phyloP scores from a whole-genome alignment of 2,329 filamentous ascomycete genomes.

The Mariannaea sp. region DNA sequence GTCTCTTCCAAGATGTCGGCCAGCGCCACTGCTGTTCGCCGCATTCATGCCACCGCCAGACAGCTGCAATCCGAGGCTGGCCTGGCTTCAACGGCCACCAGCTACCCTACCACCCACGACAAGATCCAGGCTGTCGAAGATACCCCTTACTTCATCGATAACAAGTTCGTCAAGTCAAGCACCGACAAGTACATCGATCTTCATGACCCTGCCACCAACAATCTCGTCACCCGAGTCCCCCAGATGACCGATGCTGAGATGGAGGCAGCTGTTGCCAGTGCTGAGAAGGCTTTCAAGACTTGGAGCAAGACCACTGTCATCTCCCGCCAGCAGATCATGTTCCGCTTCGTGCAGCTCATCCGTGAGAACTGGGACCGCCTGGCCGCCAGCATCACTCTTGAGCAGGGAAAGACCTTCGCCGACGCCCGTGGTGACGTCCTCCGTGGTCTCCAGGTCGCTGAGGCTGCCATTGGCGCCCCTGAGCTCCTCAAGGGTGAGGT shows the following conservation, averaged over 20 bases:
- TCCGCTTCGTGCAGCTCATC: slow-evolving; percentile 80
- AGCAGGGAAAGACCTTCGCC: slow-evolving; percentile 87
- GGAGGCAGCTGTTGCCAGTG: slow-evolving; percentile 74
- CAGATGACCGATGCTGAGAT: slow-evolving; percentile 81
- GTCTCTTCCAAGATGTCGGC: slow-evolving; percentile 44
- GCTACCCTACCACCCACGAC: slow-evolving; percentile 74
- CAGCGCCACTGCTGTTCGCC: slow-evolving; percentile 50
- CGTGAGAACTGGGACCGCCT: slow-evolving; percentile 84
- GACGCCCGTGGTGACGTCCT: slow-evolving; percentile 84
- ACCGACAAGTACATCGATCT: slow-evolving; percentile 77
- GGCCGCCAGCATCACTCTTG: slow-evolving; percentile 82
- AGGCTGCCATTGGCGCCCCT: slow-evolving; percentile 79
- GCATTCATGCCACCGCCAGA: slow-evolving; percentile 62
- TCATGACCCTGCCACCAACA: slow-evolving; percentile 83
- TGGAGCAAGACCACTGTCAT: slow-evolving; percentile 77
- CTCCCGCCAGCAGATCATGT: slow-evolving; percentile 82
- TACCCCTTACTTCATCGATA: slow-evolving; percentile 83
- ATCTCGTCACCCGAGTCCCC: slow-evolving; percentile 80
- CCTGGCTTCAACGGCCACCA: slow-evolving; percentile 59
- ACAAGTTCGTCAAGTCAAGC: slow-evolving; percentile 72
- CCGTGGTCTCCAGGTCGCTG: slow-evolving; percentile 81
- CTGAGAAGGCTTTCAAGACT: slow-evolving; percentile 73
- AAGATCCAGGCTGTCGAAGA: slow-evolving; percentile 69
- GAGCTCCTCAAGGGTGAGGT: slow-evolving; percentile 84
- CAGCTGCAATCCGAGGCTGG: slow-evolving; percentile 59